Percentiles rank a stretch among this genome's conserved stretches.
Conservation (phyloP, 2,329 filamentous ascomycete genomes). For the Cordyceps javanica region DNA sequence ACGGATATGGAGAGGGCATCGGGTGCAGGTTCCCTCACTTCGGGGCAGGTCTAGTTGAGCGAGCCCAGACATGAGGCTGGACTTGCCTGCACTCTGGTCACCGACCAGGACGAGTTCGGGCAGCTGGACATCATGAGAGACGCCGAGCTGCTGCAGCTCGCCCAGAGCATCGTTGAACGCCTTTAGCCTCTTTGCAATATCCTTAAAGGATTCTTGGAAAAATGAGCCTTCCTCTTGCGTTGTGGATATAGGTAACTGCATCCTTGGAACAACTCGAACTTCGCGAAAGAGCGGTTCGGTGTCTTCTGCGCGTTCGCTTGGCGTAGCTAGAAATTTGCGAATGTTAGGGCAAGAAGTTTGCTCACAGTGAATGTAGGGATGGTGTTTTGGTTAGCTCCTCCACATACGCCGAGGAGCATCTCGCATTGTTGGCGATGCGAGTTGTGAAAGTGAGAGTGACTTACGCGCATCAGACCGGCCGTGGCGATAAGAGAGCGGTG, state of each 20-base stretch:
- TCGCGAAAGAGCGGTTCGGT: slow-evolving; percentile 33
- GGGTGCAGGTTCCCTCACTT: slow-evolving; percentile 67
- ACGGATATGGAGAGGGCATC: slow-evolving; percentile 76
- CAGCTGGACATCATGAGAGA: slow-evolving; percentile 63
- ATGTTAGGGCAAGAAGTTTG: background rate
- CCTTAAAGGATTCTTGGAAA: slow-evolving; percentile 38
- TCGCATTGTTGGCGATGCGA: background rate
- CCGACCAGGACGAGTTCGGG: slow-evolving; percentile 80
- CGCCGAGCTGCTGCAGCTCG: slow-evolving; percentile 64
- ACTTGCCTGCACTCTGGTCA: slow-evolving; percentile 81
- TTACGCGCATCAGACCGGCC: slow-evolving; percentile 34
- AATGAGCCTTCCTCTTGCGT: slow-evolving; percentile 31
- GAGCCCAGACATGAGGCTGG: slow-evolving; percentile 58
- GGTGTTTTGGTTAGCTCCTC: background rate
- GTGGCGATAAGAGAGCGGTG: slow-evolving; percentile 18
- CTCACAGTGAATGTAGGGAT: background rate
- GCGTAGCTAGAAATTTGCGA: slow-evolving; percentile 24
- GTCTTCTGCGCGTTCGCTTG: slow-evolving; percentile 29
- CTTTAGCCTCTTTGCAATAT: slow-evolving; percentile 58
- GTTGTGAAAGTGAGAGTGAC: slow-evolving; percentile 17
- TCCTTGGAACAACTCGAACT: slow-evolving; percentile 25
- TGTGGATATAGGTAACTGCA: slow-evolving; percentile 17
- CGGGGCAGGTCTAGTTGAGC: slow-evolving; percentile 66
- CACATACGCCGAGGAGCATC: background rate
- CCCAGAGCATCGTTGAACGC: slow-evolving; percentile 60